phyloP scores from a whole-genome alignment of 164 flowering plant genomes.

The Sextonia rubra region DNA sequence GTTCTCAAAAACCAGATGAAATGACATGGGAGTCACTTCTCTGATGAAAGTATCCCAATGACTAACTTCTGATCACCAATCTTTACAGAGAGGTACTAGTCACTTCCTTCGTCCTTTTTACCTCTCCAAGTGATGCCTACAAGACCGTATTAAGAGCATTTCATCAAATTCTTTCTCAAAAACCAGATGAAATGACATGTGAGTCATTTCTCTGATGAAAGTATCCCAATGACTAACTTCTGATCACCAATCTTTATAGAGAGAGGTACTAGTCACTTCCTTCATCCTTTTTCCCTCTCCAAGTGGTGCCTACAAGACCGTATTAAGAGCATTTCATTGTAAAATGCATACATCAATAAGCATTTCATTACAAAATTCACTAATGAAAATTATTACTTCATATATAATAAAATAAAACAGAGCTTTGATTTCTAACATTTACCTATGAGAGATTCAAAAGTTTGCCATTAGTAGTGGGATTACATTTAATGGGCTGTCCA shows the following conservation, averaged over 20 bases:
- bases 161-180: too few relatives aligned
- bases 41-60: too few relatives aligned
- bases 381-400: neutral
- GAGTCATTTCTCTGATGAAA: too few relatives aligned
- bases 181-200: too few relatives aligned
- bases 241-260: conserved; percentile 40
- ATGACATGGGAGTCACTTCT: conserved; percentile 43
- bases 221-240: conserved; percentile 58
- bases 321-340: too few relatives aligned
- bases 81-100: too few relatives aligned
- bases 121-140: too few relatives aligned
- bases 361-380: neutral
- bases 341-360: too few relatives aligned
- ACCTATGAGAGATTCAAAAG: conserved; percentile 65
- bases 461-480: conserved; percentile 16
- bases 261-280: conserved; percentile 33
- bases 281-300: conserved; percentile 63
- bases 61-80: too few relatives aligned
- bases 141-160: too few relatives aligned
- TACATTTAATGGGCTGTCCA: conserved; percentile 42
- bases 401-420: neutral
- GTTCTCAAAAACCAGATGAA: conserved; percentile 64
- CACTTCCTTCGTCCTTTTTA: too few relatives aligned
- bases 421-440: neutral
- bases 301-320: conserved; percentile 47